These are phyloP conservation scores for Draba incana DNA, from an alignment of 345 rosid genomes.

Conservation along the genomic window DNA sequence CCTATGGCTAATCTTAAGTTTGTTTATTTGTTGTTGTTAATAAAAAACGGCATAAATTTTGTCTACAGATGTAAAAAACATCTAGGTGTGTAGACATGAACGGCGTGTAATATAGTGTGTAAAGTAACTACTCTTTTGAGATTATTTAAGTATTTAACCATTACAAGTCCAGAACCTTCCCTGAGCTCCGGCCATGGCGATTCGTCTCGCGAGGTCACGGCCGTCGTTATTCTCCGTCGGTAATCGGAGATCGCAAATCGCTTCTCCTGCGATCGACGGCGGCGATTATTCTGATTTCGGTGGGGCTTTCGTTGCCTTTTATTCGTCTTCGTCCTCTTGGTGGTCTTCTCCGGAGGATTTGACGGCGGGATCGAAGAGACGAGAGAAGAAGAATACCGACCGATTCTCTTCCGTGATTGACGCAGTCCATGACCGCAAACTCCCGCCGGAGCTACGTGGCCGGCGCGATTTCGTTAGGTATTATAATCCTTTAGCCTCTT, in stretches of 20 bases:
- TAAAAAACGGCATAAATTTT: conserved; percentile 14
- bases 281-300: conserved; percentile 31
- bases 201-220: conserved; percentile 41
- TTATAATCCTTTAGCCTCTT: no score
- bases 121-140: background rate
- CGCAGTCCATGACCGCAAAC: conserved; percentile 80
- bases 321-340: conserved; percentile 47
- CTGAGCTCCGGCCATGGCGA: conserved; percentile 42
- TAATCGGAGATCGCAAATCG: conserved; percentile 17
- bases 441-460: conserved; percentile 92
- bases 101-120: no score
- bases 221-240: conserved; percentile 2
- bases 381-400: conserved; percentile 55
- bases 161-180: conserved; percentile 11
- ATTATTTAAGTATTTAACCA: background rate
- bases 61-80: background rate
- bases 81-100: conserved; percentile 8
- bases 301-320: conserved; percentile 38
- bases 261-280: conserved; percentile 15
- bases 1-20: background rate
- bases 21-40: no score
- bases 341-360: conserved; percentile 38
- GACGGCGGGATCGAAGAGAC: conserved; percentile 45
- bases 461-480: conserved; percentile 73
- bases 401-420: conserved; percentile 72